Base-by-base conservation (phyloP, 306 rosid species). In the Sicyos edulis region DNA sequence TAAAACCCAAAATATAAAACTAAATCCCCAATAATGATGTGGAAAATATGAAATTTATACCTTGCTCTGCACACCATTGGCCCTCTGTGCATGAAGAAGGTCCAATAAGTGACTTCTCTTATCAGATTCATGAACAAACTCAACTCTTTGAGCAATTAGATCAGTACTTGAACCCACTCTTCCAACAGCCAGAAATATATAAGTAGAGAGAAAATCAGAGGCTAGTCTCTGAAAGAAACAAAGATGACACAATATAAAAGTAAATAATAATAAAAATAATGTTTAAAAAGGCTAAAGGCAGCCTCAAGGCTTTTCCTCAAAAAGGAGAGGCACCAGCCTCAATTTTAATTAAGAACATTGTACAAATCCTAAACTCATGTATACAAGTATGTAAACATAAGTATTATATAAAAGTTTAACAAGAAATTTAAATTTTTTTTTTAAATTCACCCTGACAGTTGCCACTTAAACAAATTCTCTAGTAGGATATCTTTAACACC, bases 101-200 rank as follows among this genome's bases (percentile, higher is more conserved):
- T 92, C 98, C 92, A 92, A 88, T 44, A 92, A 95, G 79, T 90
- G 96, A 83, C 98, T 92, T 80, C 98, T 87, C 79, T 92, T 92
- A 77, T 92, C 96, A 78, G 91, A 80, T 61, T 92, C 98, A 0
- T 82, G 96, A 80, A 92, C 98, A 57, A 80, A 86, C 77, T 92
- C 98, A 76, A 92, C 98, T 84, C 98, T 84, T 83, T 92, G 98
- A 72, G 87, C 85, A 76, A 92, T 92, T 69, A 92, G 82, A 83
- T 92, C 98, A 58, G 98, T 92, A 72, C 96, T 92, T 70, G 98
- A 92, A 56, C 98, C 98, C 62, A 92, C 98, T 81, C 98, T 92
- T 85, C 96, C 96, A 75, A 92, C 98, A 69, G 98, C 91, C 79
- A 92, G 83, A 80, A 92, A 92, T 73, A 92, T 86, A 71, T 92